Percentiles rank a stretch among this genome's conserved stretches.
These are phyloP conservation scores for Teunomyces barrocoloradensis DNA, from an alignment of 805 yeast species.

Conservation along the genomic window DNA sequence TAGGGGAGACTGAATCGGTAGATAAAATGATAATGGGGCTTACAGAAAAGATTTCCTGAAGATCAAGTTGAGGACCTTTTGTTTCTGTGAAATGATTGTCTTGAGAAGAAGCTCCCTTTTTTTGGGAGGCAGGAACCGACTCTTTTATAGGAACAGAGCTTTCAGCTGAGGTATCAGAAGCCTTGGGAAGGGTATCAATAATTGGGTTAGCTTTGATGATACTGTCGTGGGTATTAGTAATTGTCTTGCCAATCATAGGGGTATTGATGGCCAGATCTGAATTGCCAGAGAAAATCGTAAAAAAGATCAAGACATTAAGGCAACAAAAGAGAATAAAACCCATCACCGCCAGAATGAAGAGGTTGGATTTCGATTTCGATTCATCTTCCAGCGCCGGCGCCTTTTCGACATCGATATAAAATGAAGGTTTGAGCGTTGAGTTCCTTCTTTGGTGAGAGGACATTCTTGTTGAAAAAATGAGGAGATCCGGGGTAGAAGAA, in stretches of 20 bases:
- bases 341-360: neutral
- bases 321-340: neutral
- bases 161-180: neutral
- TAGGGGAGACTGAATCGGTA: constrained; percentile 18
- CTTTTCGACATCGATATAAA: constrained; percentile 10
- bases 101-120: neutral
- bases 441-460: constrained; percentile 9
- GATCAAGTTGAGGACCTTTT: constrained; percentile 17
- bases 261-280: neutral
- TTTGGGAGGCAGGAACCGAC: constrained; percentile 1
- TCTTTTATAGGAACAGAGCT: neutral
- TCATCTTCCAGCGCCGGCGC: constrained; percentile 1
- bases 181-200: constrained; percentile 1
- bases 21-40: constrained; percentile 27
- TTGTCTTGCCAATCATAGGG: neutral
- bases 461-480: constrained; percentile 1
- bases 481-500: neutral
- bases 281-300: neutral
- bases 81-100: neutral
- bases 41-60: constrained; percentile 32
- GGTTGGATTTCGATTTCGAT: neutral
- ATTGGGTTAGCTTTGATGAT: constrained; percentile 2
- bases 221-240: neutral
- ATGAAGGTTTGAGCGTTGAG: constrained; percentile 6
- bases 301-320: neutral